Conservation (phyloP, 2,329 filamentous ascomycete genomes). For the Aspergillus phoenicis region DNA sequence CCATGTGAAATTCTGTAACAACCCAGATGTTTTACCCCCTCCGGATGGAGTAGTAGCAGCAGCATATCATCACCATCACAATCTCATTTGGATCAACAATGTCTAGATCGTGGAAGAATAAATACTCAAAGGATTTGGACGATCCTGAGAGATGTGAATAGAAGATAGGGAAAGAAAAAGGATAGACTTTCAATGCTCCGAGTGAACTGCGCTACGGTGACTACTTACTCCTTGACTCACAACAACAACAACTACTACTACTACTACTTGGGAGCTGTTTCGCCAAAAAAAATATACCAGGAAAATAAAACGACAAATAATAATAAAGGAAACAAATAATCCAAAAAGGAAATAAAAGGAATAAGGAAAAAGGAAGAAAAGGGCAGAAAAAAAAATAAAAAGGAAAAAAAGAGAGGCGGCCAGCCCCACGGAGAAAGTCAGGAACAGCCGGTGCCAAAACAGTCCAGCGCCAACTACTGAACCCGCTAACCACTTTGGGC, state of each 20-base stretch:
- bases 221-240: too few relatives aligned
- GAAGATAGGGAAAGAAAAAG: too few relatives aligned
- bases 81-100: not conserved
- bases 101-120: not conserved
- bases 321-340: not conserved
- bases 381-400: conserved; percentile 4
- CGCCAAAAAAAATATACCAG: not conserved
- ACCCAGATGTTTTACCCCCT: conserved; percentile 2
- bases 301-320: not conserved
- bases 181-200: too few relatives aligned
- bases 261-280: not conserved
- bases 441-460: conserved; percentile 21
- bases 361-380: conserved; percentile 4
- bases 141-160: not conserved
- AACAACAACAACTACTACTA: too few relatives aligned
- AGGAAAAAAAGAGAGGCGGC: conserved; percentile 9
- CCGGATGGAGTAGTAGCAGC: not conserved
- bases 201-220: too few relatives aligned
- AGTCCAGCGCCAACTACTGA: conserved; percentile 12
- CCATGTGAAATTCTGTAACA: conserved; percentile 10
- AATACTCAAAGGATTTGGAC: not conserved
- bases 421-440: conserved; percentile 21
- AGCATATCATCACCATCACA: not conserved
- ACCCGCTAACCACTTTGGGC: conserved; percentile 16
- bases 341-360: not conserved